These are phyloP conservation scores for Lunularia cruciata DNA, from an alignment of 225 moss, liverwort and hornwort genomes.

Conservation along the genomic window DNA sequence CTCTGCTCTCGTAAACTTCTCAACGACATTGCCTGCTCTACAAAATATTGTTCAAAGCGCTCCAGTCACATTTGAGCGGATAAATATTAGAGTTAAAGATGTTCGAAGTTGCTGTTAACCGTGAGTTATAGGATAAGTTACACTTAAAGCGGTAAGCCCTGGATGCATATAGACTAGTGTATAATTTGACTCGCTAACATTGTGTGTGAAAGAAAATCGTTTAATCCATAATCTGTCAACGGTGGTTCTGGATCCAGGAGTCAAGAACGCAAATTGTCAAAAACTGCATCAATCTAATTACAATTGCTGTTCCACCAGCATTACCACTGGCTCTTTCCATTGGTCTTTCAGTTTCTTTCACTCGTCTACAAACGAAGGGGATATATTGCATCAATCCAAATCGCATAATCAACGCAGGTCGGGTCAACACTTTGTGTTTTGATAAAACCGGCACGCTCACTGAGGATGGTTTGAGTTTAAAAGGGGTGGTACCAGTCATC, in stretches of 20 bases:
- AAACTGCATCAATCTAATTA: conserved; percentile 50
- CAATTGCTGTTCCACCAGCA: conserved; percentile 49
- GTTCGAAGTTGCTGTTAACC: too few species aligned
- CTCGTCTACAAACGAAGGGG: conserved; percentile 36
- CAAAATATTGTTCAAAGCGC: too few species aligned
- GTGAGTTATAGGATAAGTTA: too few species aligned
- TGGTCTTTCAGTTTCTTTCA: conserved; percentile 48
- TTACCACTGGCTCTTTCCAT: conserved; percentile 49
- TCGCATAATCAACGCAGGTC: conserved; percentile 48
- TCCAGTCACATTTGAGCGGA: too few species aligned
- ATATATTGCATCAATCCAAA: conserved; percentile 51
- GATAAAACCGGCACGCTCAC: conserved; percentile 53
- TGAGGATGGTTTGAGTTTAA: conserved; percentile 51
- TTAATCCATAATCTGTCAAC: too few species aligned
- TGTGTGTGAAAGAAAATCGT: too few species aligned
- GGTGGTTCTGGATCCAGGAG: conserved; percentile 30
- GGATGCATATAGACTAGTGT: too few species aligned
- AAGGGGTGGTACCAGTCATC: conserved; percentile 37
- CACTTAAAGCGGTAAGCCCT: too few species aligned
- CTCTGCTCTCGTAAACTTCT: not conserved
- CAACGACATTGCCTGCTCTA: too few species aligned
- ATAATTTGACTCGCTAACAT: too few species aligned
- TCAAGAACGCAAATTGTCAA: conserved; percentile 33
- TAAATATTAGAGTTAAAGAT: too few species aligned
- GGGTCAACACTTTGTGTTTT: conserved; percentile 50